Conservation (phyloP, 108 stramenopile genomes). For the Conticribra weissflogii region DNA sequence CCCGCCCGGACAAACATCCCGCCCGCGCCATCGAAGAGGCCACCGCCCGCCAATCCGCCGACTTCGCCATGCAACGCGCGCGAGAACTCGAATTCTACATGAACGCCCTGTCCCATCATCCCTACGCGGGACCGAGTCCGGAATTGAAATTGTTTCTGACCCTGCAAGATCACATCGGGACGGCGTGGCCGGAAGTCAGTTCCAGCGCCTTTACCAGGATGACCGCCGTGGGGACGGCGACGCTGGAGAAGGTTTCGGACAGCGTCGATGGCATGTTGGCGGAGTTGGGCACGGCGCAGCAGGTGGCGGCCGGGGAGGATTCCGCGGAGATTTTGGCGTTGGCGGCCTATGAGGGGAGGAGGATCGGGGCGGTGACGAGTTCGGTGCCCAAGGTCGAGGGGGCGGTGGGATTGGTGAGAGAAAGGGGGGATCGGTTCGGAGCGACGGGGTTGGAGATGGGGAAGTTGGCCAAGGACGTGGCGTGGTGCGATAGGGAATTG, state of each 20-base stretch:
- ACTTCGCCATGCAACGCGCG: slow-evolving; percentile 78
- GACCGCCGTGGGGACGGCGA: slow-evolving; percentile 55
- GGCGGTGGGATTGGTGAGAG: slow-evolving; percentile 58
- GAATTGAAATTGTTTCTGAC: slow-evolving; percentile 73
- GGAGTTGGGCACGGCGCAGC: slow-evolving; percentile 48
- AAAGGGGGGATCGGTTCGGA: slow-evolving; percentile 69
- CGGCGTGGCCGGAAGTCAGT: slow-evolving; percentile 90
- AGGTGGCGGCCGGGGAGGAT: slow-evolving; percentile 64
- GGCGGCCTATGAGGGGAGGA: slow-evolving; percentile 63
- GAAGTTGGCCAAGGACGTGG: slow-evolving; percentile 70
- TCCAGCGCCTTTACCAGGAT: slow-evolving; percentile 76
- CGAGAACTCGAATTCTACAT: slow-evolving; percentile 71
- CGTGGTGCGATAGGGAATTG: slow-evolving; percentile 50
- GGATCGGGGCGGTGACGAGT: slow-evolving; percentile 75
- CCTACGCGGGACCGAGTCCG: slow-evolving; percentile 57
- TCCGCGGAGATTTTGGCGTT: slow-evolving; percentile 82
- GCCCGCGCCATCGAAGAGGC: slow-evolving; percentile 87
- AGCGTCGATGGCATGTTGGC: slow-evolving; percentile 29
- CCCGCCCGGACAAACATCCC: slow-evolving; percentile 87
- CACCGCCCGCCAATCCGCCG: slow-evolving; percentile 74
- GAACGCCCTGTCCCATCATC: slow-evolving; percentile 67
- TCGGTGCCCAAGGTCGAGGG: slow-evolving; percentile 90
- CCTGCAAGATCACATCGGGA: slow-evolving; percentile 88
- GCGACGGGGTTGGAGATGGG: slow-evolving; percentile 77
- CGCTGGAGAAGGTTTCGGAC: slow-evolving; percentile 43